phyloP scores from a whole-genome alignment of 208 protist genomes.

The Porcisia deanei region DNA sequence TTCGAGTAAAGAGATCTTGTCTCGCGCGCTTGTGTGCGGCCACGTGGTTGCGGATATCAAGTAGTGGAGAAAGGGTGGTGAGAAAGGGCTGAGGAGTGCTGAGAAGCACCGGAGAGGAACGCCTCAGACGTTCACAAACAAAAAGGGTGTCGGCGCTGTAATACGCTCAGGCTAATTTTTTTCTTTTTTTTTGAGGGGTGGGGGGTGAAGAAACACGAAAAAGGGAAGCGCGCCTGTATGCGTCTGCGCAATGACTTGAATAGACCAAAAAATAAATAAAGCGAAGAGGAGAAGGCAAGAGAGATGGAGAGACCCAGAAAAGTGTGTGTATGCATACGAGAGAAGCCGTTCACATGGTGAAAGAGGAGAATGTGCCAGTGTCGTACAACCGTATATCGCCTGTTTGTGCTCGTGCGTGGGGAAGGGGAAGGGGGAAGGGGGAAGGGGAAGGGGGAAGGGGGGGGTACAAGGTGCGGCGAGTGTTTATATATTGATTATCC shows the following conservation, averaged over 20 bases:
- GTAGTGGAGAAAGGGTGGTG: neutral
- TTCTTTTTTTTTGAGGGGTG: neutral
- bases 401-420: too few relatives aligned
- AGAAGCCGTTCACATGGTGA: neutral
- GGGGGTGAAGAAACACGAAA: slow-evolving; percentile 11
- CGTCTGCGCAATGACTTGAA: too few relatives aligned
- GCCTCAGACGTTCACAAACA: neutral
- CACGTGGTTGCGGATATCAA: neutral
- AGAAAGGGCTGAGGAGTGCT: neutral
- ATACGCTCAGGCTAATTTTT: neutral
- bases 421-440: too few relatives aligned
- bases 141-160: neutral
- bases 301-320: neutral
- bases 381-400: neutral
- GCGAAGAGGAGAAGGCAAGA: too few relatives aligned
- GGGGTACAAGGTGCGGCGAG: too few relatives aligned
- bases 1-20: neutral
- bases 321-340: neutral
- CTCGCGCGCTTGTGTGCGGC: neutral
- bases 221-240: slow-evolving; percentile 6
- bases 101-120: slow-evolving; percentile 1
- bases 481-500: too few relatives aligned
- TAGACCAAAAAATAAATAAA: too few relatives aligned
- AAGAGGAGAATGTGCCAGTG: neutral
- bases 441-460: too few relatives aligned